Evolutionary conservation across 495 filamentous ascomycete genomes (phyloP), one percentile per base, ranked within the genome.

Genomic region (Penicillium cataractarum): DNA sequence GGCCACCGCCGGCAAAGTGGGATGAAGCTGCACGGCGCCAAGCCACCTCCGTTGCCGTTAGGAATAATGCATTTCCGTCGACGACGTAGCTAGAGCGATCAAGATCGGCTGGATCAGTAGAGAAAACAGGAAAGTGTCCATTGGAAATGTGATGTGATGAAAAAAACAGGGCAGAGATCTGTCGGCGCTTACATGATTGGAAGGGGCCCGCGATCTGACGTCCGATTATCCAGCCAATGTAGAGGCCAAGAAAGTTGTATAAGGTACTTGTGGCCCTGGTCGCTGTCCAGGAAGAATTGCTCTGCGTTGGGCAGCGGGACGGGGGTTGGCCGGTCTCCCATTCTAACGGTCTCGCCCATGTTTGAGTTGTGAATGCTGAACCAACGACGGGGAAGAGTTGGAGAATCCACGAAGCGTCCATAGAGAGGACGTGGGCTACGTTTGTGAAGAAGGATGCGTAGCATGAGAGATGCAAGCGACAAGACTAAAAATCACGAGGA

Each of bases 201-300:
- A 7, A 65, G 24, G 5, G 62, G 57, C 2, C 55, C 61, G 6
- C 39, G 44, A 29, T 62, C 65, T 6, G 62, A 40, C 1, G 53
- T 29, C 1, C 27, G 33, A 5, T 31, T 48, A 40, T 64, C 22
- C 26, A 57, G 49, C 65, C 63, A 70, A 49, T 65, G 65, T n/a
- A 73, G 57, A 0, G 70, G 70, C 70, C 70, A 73, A 21, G 70
- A 73, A 17, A 73, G 13, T 42, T 73, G 70, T 24, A 73, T 65
- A 6, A 68, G 52, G 31, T 70, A 73, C 42, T 53, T 53, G 35
- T 64, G 46, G 1, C 65, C 70, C 27, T 63, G 57, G 19, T 57
- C 39, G 19, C 61, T 70, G 13, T 71, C 35, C 55, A 71, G 19
- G 27, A 66, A 65, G 57, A 71, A 67, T 39, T 73, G 71, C 55